These are phyloP conservation scores for Saccharomycopsis capsularis DNA, from an alignment of 805 yeast genomes.

Conservation along the genomic window DNA sequence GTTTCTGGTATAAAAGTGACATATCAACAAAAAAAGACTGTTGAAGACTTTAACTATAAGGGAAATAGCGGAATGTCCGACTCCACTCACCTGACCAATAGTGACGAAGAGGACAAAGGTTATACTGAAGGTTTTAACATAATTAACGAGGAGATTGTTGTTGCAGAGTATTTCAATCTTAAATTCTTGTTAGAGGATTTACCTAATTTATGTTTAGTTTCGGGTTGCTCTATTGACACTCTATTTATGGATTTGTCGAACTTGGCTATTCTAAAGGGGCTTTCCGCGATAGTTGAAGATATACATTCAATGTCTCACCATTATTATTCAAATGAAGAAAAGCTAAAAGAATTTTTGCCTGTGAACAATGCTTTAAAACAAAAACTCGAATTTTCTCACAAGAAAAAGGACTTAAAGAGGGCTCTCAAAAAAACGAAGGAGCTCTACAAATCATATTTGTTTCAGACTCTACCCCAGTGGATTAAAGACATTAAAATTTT, in stretches of 20 bases:
- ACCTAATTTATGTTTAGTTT: conserved; percentile 24
- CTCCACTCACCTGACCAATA: not conserved
- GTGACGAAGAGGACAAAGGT: not conserved
- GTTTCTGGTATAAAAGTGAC: conserved; percentile 20
- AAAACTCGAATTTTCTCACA: conserved; percentile 1
- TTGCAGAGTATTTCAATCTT: conserved; percentile 7
- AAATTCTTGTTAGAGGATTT: conserved; percentile 22
- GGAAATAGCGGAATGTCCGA: not conserved
- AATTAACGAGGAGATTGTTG: conserved; percentile 9
- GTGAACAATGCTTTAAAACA: conserved; percentile 3
- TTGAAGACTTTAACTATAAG: not conserved
- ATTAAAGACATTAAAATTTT: conserved; percentile 28
- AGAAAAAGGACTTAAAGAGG: not conserved
- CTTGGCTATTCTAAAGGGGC: conserved; percentile 29
- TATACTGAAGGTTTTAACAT: not conserved
- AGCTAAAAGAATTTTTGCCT: conserved; percentile 18
- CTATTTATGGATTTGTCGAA: conserved; percentile 27
- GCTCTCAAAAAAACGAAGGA: conserved; percentile 17
- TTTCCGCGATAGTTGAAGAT: conserved; percentile 21
- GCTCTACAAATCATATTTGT: conserved; percentile 26
- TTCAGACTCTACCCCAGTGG: conserved; percentile 31
- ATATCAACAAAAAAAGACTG: conserved; percentile 3
- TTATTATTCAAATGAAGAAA: conserved; percentile 13
- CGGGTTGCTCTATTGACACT: conserved; percentile 24
- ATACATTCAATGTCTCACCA: conserved; percentile 20